Percentiles rank a stretch among this genome's conserved stretches.
Evolutionary conservation across 345 rosid genomes (phyloP).

Genomic region (Citrus hindsii): DNA sequence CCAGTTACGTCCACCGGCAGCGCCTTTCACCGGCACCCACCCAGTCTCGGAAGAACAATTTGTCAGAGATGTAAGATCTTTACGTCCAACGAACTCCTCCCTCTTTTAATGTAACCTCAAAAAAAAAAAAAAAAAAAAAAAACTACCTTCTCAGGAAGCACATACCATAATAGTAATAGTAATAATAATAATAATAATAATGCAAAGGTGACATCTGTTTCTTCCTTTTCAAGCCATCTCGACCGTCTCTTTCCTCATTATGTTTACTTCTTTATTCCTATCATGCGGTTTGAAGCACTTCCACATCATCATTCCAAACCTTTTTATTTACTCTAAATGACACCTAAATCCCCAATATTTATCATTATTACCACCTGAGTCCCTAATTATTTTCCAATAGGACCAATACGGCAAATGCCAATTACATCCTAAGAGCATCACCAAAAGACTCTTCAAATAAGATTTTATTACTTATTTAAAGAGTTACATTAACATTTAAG

Average conservation of each 20-base stretch:
- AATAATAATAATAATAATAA: background rate
- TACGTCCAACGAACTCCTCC: background rate
- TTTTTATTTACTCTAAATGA: background rate
- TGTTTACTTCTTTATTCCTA: background rate
- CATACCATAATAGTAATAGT: background rate
- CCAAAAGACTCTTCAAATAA: no score
- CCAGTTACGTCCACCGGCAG: background rate
- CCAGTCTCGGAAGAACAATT: background rate
- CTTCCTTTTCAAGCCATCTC: background rate
- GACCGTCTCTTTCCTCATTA: background rate
- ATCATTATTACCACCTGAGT: background rate
- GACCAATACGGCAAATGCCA: no score
- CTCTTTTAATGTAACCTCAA: background rate
- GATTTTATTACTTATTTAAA: no score
- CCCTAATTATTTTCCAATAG: background rate
- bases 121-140: no score
- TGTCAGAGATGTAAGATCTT: background rate
- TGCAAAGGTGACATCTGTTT: background rate
- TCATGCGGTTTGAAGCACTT: background rate
- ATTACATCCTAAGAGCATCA: no score
- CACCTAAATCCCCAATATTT: background rate
- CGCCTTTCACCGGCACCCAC: background rate
- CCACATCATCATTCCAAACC: background rate
- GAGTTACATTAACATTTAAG: no score
- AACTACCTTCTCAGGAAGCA: background rate